phyloP scores from a whole-genome alignment of 352 stramenopile genomes.

The Pythium sp. region DNA sequence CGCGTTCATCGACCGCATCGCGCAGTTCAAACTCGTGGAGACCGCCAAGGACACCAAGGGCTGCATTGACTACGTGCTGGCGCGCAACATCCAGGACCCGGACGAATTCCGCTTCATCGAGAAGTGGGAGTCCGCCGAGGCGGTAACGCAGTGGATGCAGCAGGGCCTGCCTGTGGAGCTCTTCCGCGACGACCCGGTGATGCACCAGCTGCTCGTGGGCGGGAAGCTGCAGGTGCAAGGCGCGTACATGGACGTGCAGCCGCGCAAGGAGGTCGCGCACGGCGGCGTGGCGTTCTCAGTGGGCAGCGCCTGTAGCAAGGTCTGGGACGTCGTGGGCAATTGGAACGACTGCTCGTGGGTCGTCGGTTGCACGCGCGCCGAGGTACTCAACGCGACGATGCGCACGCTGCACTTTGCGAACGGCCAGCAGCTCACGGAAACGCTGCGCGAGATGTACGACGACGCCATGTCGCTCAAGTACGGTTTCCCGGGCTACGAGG shows the following conservation, averaged over 20 bases:
- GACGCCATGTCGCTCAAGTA: constrained; percentile 14
- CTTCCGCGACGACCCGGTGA: constrained; percentile 12
- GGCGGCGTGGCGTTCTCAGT: constrained; percentile 13
- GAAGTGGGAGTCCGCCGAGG: constrained; percentile 14
- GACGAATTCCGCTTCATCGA: constrained; percentile 20
- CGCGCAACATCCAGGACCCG: constrained; percentile 17
- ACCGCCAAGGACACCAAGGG: constrained; percentile 10
- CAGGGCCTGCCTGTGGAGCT: constrained; percentile 9
- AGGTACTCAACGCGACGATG: constrained; percentile 9
- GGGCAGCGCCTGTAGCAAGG: constrained; percentile 1
- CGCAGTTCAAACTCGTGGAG: constrained; percentile 18
- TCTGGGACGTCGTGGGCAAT: constrained; percentile 15
- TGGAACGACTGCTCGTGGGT: constrained; percentile 18
- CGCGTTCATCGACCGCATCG: constrained; percentile 16
- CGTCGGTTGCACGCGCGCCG: constrained; percentile 11
- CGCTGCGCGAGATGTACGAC: constrained; percentile 6
- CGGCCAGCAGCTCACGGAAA: constrained; percentile 5
- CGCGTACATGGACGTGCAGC: constrained; percentile 14
- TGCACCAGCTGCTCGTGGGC: constrained; percentile 14
- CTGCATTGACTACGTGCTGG: constrained; percentile 12
- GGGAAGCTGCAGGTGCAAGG: constrained; percentile 14
- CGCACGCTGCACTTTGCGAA: constrained; percentile 12
- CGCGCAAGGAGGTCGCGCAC: constrained; percentile 6
- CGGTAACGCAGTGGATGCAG: constrained; percentile 14
- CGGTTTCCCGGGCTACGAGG: constrained; percentile 7